These are phyloP conservation scores for Cinnamomum chago DNA, from an alignment of 164 flowering plant genomes.

Conservation along the genomic window DNA sequence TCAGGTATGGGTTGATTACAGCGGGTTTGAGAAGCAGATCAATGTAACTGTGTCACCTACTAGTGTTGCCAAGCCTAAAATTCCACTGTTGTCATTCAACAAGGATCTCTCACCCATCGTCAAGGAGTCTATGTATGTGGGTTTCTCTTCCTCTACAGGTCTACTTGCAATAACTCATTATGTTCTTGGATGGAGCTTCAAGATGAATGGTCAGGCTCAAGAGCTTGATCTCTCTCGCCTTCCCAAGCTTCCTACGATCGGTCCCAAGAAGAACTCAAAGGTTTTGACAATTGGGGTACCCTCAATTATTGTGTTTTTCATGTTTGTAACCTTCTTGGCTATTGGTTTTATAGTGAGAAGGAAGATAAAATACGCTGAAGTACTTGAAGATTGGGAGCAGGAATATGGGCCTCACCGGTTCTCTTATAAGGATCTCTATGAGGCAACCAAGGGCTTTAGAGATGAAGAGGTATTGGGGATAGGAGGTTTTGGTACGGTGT, in stretches of 20 bases:
- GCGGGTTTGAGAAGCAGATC: constrained; percentile 6
- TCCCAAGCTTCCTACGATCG: constrained; percentile 19
- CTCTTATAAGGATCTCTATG: constrained; percentile 14
- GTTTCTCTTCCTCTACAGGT: constrained; percentile 71
- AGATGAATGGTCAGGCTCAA: constrained; percentile 36
- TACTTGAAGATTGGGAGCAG: constrained; percentile 20
- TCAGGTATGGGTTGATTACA: constrained; percentile 29
- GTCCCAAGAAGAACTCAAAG: constrained; percentile 26
- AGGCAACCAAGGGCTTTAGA: constrained; percentile 17
- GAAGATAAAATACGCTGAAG: constrained; percentile 12
- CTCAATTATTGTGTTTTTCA: not conserved
- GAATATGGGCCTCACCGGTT: constrained; percentile 19
- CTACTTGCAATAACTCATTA: constrained; percentile 52
- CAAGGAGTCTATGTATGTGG: constrained; percentile 49
- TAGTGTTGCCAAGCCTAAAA: constrained; percentile 13
- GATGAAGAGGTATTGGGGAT: constrained; percentile 16
- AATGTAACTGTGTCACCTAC: constrained; percentile 28
- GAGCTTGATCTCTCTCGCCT: constrained; percentile 35
- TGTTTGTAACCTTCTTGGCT: not conserved
- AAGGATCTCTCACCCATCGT: constrained; percentile 48
- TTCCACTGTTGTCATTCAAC: constrained; percentile 33
- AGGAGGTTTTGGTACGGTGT: constrained; percentile 26
- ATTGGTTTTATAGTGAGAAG: not conserved
- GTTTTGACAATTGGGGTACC: constrained; percentile 14
- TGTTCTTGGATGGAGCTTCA: constrained; percentile 58